phyloP scores from a whole-genome alignment of 495 filamentous ascomycete genomes.

The Thermochaetoides thermophila region DNA sequence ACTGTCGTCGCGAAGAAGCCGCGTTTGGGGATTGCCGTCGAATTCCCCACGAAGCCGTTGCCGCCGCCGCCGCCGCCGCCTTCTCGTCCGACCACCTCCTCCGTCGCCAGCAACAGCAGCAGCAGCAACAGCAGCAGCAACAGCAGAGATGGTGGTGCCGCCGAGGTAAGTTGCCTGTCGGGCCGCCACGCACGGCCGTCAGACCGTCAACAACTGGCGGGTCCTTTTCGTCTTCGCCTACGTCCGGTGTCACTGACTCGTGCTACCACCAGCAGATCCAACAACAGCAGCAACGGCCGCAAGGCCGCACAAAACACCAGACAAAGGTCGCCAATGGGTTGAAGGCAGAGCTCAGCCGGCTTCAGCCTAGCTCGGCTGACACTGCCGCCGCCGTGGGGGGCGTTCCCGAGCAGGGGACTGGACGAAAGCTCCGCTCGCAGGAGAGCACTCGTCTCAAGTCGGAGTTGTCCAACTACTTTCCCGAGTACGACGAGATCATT shows the following conservation, averaged over 20 bases:
- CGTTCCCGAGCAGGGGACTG: constrained; percentile 4
- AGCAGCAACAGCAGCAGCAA: constrained; percentile 8
- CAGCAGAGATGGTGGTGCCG: constrained; percentile 4
- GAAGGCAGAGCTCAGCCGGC: constrained; percentile 33
- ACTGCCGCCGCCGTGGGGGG: background rate
- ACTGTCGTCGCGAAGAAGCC: constrained; percentile 9
- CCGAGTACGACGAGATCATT: constrained; percentile 82
- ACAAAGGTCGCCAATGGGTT: constrained; percentile 37
- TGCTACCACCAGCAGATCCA: constrained; percentile 16
- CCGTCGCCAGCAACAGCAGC: constrained; percentile 5
- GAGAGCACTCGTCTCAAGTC: constrained; percentile 58
- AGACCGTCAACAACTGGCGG: constrained; percentile 8
- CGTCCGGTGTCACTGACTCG: no score
- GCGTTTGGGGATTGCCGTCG: constrained; percentile 23
- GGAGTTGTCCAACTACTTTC: constrained; percentile 75
- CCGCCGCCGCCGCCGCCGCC: no score
- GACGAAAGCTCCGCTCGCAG: constrained; percentile 40
- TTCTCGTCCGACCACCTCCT: no score
- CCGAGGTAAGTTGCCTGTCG: no score
- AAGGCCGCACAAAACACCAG: constrained; percentile 25
- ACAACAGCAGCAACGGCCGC: constrained; percentile 6
- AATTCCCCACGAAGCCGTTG: constrained; percentile 22
- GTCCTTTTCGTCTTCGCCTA: no score
- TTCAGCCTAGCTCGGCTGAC: constrained; percentile 30
- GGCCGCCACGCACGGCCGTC: background rate